Evolutionary conservation across 306 rosid species (phyloP).

Genomic region (Casuarina cunninghamiana): DNA sequence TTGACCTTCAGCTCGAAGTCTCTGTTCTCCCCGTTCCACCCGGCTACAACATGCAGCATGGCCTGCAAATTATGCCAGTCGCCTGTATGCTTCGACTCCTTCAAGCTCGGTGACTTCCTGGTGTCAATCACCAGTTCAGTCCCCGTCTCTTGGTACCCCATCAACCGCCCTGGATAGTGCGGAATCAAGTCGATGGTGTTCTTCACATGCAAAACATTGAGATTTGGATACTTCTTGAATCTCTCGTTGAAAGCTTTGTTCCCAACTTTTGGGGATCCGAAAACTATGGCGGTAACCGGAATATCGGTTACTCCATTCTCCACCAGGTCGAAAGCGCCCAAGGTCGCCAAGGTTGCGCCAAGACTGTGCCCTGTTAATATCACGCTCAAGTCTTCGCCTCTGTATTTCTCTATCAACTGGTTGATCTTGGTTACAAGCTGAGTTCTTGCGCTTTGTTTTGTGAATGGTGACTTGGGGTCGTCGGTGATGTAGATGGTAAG

Average conservation of each 20-base stretch:
- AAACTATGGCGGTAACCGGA: conserved; percentile 51
- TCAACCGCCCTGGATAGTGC: conserved; percentile 39
- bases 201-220: conserved; percentile 47
- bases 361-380: conserved; percentile 58
- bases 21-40: conserved; percentile 56
- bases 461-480: conserved; percentile 47
- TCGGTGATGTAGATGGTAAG: conserved; percentile 52
- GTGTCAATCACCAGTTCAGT: conserved; percentile 51
- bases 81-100: conserved; percentile 47
- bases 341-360: conserved; percentile 51
- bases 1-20: conserved; percentile 59
- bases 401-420: conserved; percentile 29
- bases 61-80: conserved; percentile 83
- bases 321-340: conserved; percentile 56
- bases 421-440: conserved; percentile 40
- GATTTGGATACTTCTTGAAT: conserved; percentile 21
- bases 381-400: conserved; percentile 51
- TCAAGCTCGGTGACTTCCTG: conserved; percentile 48
- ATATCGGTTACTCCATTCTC: conserved; percentile 51
- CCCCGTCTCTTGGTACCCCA: conserved; percentile 45
- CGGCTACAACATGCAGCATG: conserved; percentile 67
- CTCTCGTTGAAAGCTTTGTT: conserved; percentile 44
- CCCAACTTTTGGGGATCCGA: conserved; percentile 49
- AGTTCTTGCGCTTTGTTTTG: conserved; percentile 47
- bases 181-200: conserved; percentile 53